These are phyloP conservation scores for Lactarius psammicola DNA, from an alignment of 768 basidiomycete species.

Conservation along the genomic window DNA sequence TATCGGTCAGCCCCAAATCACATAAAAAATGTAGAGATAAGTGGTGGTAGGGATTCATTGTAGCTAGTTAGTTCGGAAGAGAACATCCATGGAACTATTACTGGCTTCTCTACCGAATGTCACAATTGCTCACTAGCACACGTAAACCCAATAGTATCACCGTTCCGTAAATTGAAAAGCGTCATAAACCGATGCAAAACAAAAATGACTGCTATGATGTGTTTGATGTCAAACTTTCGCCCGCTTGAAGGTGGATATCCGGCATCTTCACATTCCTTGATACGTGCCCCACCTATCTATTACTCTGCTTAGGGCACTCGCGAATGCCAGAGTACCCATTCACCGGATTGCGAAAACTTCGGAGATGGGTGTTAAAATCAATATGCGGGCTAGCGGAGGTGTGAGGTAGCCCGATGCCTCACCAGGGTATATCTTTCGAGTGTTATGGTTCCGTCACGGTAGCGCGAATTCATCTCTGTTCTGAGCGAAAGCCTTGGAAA, in stretches of 20 bases:
- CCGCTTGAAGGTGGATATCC: background rate
- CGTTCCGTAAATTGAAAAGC: background rate
- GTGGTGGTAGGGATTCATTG: background rate
- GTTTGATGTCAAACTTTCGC: background rate
- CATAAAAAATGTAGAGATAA: background rate
- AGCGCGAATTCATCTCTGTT: background rate
- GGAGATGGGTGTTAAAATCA: background rate
- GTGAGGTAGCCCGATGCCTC: background rate
- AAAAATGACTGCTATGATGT: background rate
- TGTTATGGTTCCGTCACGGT: background rate
- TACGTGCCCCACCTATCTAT: background rate
- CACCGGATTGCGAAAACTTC: background rate
- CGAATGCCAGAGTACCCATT: background rate
- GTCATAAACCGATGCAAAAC: background rate
- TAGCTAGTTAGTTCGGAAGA: background rate
- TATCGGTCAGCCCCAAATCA: background rate
- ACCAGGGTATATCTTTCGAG: background rate
- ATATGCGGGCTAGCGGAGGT: background rate
- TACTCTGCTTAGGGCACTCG: background rate
- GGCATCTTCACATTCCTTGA: background rate
- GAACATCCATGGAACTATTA: background rate
- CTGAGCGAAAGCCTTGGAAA: background rate
- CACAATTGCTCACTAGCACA: background rate
- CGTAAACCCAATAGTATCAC: background rate
- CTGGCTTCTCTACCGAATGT: background rate